Evolutionary conservation across 352 stramenopile genomes (phyloP).

Genomic region (Lagenidium giganteum): DNA sequence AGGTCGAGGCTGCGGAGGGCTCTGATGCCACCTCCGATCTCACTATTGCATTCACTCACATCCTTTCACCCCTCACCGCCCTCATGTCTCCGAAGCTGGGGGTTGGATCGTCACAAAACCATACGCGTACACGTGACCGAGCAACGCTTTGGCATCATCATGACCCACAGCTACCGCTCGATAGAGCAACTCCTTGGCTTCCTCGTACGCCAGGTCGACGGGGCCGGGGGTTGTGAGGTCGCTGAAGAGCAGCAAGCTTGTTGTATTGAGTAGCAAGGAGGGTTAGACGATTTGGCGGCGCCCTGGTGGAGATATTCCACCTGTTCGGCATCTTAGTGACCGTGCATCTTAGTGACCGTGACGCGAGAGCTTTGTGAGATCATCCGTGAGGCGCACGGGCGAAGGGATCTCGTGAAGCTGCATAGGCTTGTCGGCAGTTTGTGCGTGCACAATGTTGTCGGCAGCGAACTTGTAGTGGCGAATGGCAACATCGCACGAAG

Average conservation of each 20-base stretch:
- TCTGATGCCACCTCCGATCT: no score
- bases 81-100: no score
- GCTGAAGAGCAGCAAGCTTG: slow-evolving; percentile 56
- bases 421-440: slow-evolving; percentile 17
- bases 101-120: no score
- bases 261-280: slow-evolving; percentile 32
- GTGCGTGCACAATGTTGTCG: slow-evolving; percentile 28
- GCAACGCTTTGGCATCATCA: slow-evolving; percentile 33
- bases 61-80: no score
- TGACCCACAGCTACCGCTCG: slow-evolving; percentile 32
- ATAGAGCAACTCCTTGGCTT: slow-evolving; percentile 39
- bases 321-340: slow-evolving; percentile 35
- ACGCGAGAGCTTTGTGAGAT: slow-evolving; percentile 16
- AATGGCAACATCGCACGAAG: slow-evolving; percentile 50
- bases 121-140: slow-evolving; percentile 62
- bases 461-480: slow-evolving; percentile 75
- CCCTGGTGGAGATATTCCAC: slow-evolving; percentile 47
- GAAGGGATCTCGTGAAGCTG: slow-evolving; percentile 33
- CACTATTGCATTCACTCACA: no score
- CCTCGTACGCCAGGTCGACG: no score
- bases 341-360: no score
- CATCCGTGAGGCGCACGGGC: slow-evolving; percentile 28
- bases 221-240: no score
- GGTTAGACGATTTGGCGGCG: slow-evolving; percentile 19
- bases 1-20: no score